phyloP scores from a whole-genome alignment of 2,329 filamentous ascomycete species.

The Trichoderma simmonsii region DNA sequence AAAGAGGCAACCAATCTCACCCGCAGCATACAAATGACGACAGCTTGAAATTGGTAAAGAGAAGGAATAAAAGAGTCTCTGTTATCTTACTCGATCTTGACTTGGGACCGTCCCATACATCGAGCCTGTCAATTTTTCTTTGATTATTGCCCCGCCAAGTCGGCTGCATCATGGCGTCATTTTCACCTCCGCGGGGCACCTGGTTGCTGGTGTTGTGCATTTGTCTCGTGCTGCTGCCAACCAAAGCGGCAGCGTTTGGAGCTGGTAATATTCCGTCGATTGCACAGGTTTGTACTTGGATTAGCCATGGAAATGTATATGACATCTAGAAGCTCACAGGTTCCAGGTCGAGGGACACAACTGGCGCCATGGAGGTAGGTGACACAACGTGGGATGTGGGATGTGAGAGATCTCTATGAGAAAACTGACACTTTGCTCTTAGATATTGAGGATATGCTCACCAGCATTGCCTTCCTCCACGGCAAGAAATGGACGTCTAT shows the following conservation, averaged over 20 bases:
- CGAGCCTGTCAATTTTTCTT: neutral
- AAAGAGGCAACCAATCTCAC: slow-evolving; percentile 10
- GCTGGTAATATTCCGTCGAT: slow-evolving; percentile 71
- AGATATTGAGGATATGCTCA: slow-evolving; percentile 81
- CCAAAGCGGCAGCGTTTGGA: slow-evolving; percentile 59
- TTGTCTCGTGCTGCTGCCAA: slow-evolving; percentile 55
- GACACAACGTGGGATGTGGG: neutral
- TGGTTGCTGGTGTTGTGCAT: slow-evolving; percentile 53
- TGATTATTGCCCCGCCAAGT: neutral
- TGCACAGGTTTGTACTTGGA: slow-evolving; percentile 37
- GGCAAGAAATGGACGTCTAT: slow-evolving; percentile 83
- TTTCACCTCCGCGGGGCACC: slow-evolving; percentile 45
- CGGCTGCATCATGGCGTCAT: slow-evolving; percentile 44
- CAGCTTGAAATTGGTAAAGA: neutral
- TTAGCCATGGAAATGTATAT: neutral
- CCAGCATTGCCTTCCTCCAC: slow-evolving; percentile 70
- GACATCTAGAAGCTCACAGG: neutral
- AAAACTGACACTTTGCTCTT: neutral
- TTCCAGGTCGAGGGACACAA: slow-evolving; percentile 64
- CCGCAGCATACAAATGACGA: neutral
- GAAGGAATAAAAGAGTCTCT: neutral
- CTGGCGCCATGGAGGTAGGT: slow-evolving; percentile 63
- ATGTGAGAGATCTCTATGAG: neutral
- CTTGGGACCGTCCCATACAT: too few species aligned
- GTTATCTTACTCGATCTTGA: neutral